A percentile compares a stretch with the other conserved stretches of the same genome.
phyloP scores from a whole-genome alignment of 371 early-diverging fungal species.

The Zychaea mexicana region DNA sequence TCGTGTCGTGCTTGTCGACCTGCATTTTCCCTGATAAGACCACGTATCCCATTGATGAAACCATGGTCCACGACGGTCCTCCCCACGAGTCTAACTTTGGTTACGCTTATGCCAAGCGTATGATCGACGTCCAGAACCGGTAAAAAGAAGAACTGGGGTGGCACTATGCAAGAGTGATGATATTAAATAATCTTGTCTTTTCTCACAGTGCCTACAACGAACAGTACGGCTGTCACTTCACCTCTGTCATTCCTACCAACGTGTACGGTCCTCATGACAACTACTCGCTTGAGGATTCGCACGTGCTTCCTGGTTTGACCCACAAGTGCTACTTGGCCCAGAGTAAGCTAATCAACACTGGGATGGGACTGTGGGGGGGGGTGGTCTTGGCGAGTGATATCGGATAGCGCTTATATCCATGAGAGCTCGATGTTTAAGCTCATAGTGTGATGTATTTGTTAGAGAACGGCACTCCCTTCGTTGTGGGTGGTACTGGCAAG shows the following conservation, averaged over 20 bases:
- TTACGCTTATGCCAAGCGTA: conserved; percentile 88
- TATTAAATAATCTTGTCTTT: too few species aligned
- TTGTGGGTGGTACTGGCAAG: conserved; percentile 79
- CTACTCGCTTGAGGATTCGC: conserved; percentile 81
- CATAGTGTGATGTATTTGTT: too few species aligned
- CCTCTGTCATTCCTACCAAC: conserved; percentile 87
- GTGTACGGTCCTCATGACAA: conserved; percentile 89
- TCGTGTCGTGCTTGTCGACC: conserved; percentile 86
- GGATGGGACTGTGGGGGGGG: neutral
- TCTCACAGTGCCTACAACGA: conserved; percentile 71
- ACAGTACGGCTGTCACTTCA: conserved; percentile 83
- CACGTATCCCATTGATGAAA: conserved; percentile 86
- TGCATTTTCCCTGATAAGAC: conserved; percentile 91
- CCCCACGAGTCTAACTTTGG: conserved; percentile 89
- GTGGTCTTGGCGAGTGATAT: too few species aligned
- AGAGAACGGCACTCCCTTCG: conserved; percentile 77
- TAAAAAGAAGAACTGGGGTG: conserved; percentile 35
- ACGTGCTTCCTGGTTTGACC: conserved; percentile 85
- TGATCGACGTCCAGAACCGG: conserved; percentile 89
- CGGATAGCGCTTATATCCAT: too few species aligned
- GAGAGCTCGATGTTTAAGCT: too few species aligned
- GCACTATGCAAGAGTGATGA: too few species aligned
- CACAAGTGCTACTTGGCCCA: conserved; percentile 88
- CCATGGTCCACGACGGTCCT: conserved; percentile 87
- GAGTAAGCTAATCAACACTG: conserved; percentile 36